phyloP scores from a whole-genome alignment of 2,329 filamentous ascomycete species.

The Penicillium sp. region DNA sequence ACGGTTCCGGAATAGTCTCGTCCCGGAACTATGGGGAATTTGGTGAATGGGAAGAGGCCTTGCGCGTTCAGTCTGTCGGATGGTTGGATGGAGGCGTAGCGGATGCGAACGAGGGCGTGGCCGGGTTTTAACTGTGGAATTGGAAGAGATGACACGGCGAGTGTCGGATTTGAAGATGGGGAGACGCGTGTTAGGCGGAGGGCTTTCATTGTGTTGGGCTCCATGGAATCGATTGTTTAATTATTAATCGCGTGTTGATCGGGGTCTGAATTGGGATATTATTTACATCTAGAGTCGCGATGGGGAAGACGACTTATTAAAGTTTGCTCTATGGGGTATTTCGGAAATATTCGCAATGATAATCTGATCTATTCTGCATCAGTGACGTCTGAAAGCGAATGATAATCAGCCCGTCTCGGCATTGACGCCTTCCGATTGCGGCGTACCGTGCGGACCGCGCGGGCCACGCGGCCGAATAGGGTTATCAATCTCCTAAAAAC shows the following conservation, averaged over 20 bases:
- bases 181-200: slow-evolving; percentile 6
- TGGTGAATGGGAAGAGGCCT: slow-evolving; percentile 31
- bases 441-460: slow-evolving; percentile 10
- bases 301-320: not conserved
- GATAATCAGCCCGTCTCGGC: not conserved
- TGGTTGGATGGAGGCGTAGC: slow-evolving; percentile 28
- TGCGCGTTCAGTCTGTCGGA: slow-evolving; percentile 31
- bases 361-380: not conserved
- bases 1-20: slow-evolving; percentile 31
- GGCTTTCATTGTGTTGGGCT: slow-evolving; percentile 10
- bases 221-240: not conserved
- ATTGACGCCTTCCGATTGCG: not conserved
- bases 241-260: not conserved
- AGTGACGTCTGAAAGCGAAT: not conserved
- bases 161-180: not conserved
- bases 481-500: slow-evolving; percentile 9
- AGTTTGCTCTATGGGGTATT: not conserved
- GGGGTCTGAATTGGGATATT: not conserved
- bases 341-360: not conserved
- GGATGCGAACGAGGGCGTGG: slow-evolving; percentile 25
- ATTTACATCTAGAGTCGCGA: not conserved
- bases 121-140: slow-evolving; percentile 18
- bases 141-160: slow-evolving; percentile 3
- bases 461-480: slow-evolving; percentile 5
- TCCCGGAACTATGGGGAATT: slow-evolving; percentile 26